Percentiles rank a stretch among this genome's conserved stretches.
Evolutionary conservation across 1,139 yeast species (phyloP).

Genomic region (Barnettozyma hawaiiensis): DNA sequence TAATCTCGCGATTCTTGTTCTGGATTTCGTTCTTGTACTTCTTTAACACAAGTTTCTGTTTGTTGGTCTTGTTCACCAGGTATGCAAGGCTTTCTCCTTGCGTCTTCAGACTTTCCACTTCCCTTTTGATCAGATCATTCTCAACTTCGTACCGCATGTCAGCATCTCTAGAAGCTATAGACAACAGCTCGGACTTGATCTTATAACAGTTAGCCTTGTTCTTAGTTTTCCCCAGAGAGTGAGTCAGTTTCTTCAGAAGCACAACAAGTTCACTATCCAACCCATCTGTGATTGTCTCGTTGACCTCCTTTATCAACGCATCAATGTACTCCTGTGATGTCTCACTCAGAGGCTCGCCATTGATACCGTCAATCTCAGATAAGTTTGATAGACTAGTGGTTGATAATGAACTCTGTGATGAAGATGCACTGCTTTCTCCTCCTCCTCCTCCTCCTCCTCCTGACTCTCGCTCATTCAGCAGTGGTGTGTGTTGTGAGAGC

Average conservation of each 20-base stretch:
- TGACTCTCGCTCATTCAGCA: background rate
- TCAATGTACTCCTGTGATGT: constrained; percentile 7
- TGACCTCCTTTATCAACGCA: constrained; percentile 6
- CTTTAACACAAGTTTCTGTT: constrained; percentile 36
- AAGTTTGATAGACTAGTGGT: background rate
- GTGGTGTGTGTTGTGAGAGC: background rate
- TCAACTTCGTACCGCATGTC: constrained; percentile 41
- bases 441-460: no score
- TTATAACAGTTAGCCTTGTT: constrained; percentile 21
- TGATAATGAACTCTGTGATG: background rate
- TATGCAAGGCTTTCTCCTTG: constrained; percentile 30
- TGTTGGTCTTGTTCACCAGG: constrained; percentile 33
- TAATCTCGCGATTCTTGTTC: constrained; percentile 38
- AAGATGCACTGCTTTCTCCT: background rate
- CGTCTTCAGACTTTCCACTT: constrained; percentile 40
- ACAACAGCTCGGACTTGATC: constrained; percentile 20
- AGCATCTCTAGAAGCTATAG: constrained; percentile 24
- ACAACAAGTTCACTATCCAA: constrained; percentile 6
- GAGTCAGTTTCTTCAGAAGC: constrained; percentile 9
- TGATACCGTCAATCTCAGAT: background rate
- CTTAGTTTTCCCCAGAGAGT: constrained; percentile 16
- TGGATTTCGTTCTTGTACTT: constrained; percentile 39
- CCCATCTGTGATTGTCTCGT: background rate
- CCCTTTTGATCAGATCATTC: constrained; percentile 39
- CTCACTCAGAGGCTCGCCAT: background rate